These are phyloP conservation scores for Arthonia radiata DNA, from an alignment of 495 filamentous ascomycete species.

Conservation along the genomic window DNA sequence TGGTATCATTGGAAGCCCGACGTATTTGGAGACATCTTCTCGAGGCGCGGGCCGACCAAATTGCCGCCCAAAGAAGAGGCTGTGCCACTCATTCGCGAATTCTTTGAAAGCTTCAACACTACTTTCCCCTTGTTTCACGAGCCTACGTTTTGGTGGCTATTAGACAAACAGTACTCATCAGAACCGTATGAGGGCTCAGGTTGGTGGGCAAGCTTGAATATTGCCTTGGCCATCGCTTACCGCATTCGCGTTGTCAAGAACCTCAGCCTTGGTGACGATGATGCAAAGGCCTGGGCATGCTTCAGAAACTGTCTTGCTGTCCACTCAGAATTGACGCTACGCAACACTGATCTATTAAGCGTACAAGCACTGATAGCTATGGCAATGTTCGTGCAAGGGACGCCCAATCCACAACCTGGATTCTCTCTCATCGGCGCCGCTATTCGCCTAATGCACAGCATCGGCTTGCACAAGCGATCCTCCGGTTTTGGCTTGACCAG, in stretches of 20 bases:
- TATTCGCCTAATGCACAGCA: slow-evolving; percentile 76
- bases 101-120: slow-evolving; percentile 95
- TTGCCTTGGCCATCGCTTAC: slow-evolving; percentile 77
- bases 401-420: slow-evolving; percentile 85
- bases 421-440: slow-evolving; percentile 87
- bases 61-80: slow-evolving; percentile 63
- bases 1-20: slow-evolving; percentile 94
- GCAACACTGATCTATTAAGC: slow-evolving; percentile 84
- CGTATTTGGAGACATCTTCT: slow-evolving; percentile 83
- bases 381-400: slow-evolving; percentile 86
- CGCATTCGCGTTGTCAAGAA: slow-evolving; percentile 90
- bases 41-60: slow-evolving; percentile 54
- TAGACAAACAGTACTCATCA: slow-evolving; percentile 72
- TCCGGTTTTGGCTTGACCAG: slow-evolving; percentile 75
- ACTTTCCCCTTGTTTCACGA: slow-evolving; percentile 95
- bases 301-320: slow-evolving; percentile 92
- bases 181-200: slow-evolving; percentile 91
- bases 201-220: slow-evolving; percentile 96
- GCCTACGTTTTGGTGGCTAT: slow-evolving; percentile 90
- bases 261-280: slow-evolving; percentile 66
- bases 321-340: slow-evolving; percentile 75
- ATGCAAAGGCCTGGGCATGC: slow-evolving; percentile 82
- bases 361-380: slow-evolving; percentile 94
- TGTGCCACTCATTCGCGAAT: slow-evolving; percentile 66
- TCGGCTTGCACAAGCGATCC: slow-evolving; percentile 82